Evolutionary conservation across 176 grass and related monocot genomes (phyloP).

Genomic region (Bromus sterilis): DNA sequence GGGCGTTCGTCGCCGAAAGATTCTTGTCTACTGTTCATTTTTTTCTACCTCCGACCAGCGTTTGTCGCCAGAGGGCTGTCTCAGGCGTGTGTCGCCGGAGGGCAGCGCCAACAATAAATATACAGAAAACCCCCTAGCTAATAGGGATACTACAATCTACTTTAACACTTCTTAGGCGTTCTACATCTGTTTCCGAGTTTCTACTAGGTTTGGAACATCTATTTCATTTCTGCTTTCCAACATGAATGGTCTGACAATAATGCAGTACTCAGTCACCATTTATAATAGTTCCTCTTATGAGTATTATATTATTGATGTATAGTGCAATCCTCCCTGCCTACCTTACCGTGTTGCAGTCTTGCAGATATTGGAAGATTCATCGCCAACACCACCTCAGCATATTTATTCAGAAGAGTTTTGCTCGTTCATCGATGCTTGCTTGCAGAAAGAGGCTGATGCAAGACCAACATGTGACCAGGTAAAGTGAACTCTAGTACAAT

Average conservation of each 20-base stretch:
- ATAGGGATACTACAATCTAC: too few relatives aligned
- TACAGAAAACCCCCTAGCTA: too few relatives aligned
- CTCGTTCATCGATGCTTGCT: slow-evolving; percentile 81
- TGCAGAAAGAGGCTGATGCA: slow-evolving; percentile 75
- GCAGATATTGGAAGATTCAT: slow-evolving; percentile 86
- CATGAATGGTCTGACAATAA: not conserved
- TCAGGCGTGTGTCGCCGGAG: too few relatives aligned
- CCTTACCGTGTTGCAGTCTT: slow-evolving; percentile 3
- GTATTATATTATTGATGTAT: not conserved
- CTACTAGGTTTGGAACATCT: not conserved
- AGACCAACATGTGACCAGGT: slow-evolving; percentile 74
- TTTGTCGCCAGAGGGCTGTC: too few relatives aligned
- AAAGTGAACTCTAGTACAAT: not conserved
- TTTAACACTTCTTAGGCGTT: too few relatives aligned
- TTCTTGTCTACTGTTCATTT: too few relatives aligned
- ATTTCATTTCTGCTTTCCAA: not conserved
- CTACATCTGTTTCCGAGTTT: not conserved
- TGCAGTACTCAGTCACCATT: not conserved
- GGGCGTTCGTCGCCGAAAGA: too few relatives aligned
- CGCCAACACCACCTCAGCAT: slow-evolving; percentile 63
- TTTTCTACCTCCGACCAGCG: too few relatives aligned
- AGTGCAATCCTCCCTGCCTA: not conserved
- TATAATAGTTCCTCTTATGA: not conserved
- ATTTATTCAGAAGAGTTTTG: slow-evolving; percentile 72
- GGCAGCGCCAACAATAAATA: too few relatives aligned